Evolutionary conservation across 1,284 basidiomycete genomes (phyloP), one percentile per base, ranked within the genome.

Genomic region (Quambalaria eucalypti): DNA sequence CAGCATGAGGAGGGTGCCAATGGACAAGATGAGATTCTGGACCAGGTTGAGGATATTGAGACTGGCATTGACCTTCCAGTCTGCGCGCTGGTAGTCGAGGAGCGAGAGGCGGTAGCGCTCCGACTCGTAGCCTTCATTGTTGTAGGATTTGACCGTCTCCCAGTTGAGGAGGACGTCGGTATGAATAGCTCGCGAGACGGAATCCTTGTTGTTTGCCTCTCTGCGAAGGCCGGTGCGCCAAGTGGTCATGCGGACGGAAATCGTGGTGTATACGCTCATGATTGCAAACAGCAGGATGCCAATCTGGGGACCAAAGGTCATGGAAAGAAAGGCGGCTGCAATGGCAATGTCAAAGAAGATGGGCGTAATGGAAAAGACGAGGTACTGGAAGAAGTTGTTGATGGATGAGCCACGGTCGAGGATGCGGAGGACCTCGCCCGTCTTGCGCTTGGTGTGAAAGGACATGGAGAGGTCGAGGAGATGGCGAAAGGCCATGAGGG

Each of bases 281-380:
- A 90, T 85, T 46, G 84, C 66, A 66, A 86, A 84, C 33, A 91
- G 84, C 12, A 85, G 82, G 33, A 90, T 79, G 0, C 81, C 81
- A 82, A 84, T 85, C 62, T 84, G 83, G 61, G 87, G 86, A 58
- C 80, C 77, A 56, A 84, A 62, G 54, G 79, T 80, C 69, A 87
- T 85, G 23, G 85, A 78, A 16, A 84, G 78, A 36, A 87, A 80
- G 10, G 87, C 54, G 38, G 77, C 68, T 16, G 77, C 77, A 31
- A 78, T 72, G 33, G 69, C 66, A 56, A 87, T 84, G 76, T 92
- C 90, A 55, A 88, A 79, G 64, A 90, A 83, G 29, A 85, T 87
- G 0, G 90, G 88, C 23, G 85, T 64, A 58, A 90, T 82, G 64
- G 82, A 86, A 81, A 90, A 90, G 28, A 90, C 76, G 31, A 91